Evolutionary conservation across 176 grass and related monocot species (phyloP), one percentile per base, ranked within the genome.

Genomic region (Hyparrhenia diplandra): DNA sequence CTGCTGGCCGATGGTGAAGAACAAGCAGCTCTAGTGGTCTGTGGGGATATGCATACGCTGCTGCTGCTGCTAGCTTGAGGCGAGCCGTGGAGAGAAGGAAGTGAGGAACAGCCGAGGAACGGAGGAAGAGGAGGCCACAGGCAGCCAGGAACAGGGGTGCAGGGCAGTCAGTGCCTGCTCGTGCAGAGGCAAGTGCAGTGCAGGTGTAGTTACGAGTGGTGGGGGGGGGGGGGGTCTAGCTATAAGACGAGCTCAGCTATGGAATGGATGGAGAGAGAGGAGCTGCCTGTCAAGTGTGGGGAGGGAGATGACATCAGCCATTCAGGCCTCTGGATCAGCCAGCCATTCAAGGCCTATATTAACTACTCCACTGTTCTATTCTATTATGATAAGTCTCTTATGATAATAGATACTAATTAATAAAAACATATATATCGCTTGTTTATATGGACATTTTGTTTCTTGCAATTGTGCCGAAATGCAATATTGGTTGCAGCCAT

Each of bases 141-240:
- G 0, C 5, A 36, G 39, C 39, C 55, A 63, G 40, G 42, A 69
- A 55, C 42, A 34, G 18, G 64, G 71, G 79, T 2, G 49, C 42
- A 16, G 49, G 18, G 74, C n/a, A n/a, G n/a, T 76, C 86, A 78
- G 80, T 79, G 73, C 58, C 45, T 88, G 46, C 58, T 58, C 76
- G 59, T 36, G 35, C 86, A 83, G 86, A 67, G 80, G 47, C 59
- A 59, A 86, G 76, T 74, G 84, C 76, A 85, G 84, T 52, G 75
- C 41, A 43, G 41, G 70, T 28, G 69, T 20, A 16, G 30, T 35
- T 37, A 5, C 6, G 36, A 21, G 62, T 5, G 59, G 21, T 16
- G 61, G 16, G 61, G 27, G 31, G 64, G 57, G n/a, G n/a, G n/a
- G n/a, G n/a, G n/a, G 55, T 10, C 55, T 25, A 59, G 55, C n/a